Percentiles rank a stretch among this genome's conserved stretches.
Evolutionary conservation across 768 basidiomycete species (phyloP).

Genomic region (Phaffia tasmanica): DNA sequence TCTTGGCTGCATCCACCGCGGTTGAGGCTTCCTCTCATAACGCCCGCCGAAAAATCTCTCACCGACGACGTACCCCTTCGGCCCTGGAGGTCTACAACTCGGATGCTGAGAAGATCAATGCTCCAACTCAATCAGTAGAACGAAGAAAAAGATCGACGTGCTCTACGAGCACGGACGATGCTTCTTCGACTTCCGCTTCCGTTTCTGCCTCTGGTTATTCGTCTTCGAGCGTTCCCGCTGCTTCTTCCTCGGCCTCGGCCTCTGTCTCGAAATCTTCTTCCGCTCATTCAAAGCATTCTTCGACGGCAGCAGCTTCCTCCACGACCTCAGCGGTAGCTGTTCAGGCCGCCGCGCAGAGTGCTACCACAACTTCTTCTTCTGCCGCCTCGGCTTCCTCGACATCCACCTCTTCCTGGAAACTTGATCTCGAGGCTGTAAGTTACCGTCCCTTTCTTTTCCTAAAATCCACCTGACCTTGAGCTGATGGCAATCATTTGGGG

Average conservation of each 20-base stretch:
- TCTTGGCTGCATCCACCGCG: slow-evolving; percentile 6
- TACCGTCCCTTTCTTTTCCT: slow-evolving; percentile 19
- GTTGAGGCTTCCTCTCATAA: slow-evolving; percentile 1
- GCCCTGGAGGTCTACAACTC: background rate
- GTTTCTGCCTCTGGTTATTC: slow-evolving; percentile 7
- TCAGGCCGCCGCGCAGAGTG: background rate
- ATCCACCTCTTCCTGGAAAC: slow-evolving; percentile 27
- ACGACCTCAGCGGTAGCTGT: slow-evolving; percentile 10
- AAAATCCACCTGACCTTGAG: slow-evolving; percentile 14
- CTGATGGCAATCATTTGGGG: background rate
- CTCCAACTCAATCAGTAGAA: background rate
- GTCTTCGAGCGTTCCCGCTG: slow-evolving; percentile 2
- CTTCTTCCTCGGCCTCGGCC: background rate
- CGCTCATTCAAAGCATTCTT: background rate
- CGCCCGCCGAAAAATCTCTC: background rate
- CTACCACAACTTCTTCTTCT: slow-evolving; percentile 20
- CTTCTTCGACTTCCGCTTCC: slow-evolving; percentile 7
- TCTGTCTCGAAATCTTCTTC: background rate
- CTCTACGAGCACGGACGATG: slow-evolving; percentile 4
- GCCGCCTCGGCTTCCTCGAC: slow-evolving; percentile 24
- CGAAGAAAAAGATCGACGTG: slow-evolving; percentile 20
- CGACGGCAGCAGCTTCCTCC: slow-evolving; percentile 20
- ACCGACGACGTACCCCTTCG: background rate
- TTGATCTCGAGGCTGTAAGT: slow-evolving; percentile 25
- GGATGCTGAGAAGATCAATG: background rate